phyloP scores from a whole-genome alignment of 768 basidiomycete species.

The Pseudohyphozyma bogoriensis region DNA sequence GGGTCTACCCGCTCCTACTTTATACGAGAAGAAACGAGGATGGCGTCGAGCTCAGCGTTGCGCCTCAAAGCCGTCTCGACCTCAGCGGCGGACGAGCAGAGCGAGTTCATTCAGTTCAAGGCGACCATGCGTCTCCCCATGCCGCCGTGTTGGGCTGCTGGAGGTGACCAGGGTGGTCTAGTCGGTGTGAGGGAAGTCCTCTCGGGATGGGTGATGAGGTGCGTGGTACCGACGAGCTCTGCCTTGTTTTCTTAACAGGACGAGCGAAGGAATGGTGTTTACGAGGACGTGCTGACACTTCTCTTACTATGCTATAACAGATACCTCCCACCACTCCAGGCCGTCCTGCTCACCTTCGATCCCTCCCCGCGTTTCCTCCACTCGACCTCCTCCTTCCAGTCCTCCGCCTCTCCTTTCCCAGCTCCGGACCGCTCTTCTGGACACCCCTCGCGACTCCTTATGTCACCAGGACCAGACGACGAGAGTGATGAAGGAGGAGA shows the following conservation, averaged over 20 bases:
- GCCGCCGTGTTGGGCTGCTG: constrained; percentile 28
- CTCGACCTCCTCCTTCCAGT: constrained; percentile 19
- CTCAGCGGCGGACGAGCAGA: background rate
- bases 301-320: constrained; percentile 19
- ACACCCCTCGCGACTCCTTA: background rate
- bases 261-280: background rate
- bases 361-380: constrained; percentile 34
- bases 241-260: background rate
- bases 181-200: constrained; percentile 41
- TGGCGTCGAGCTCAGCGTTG: background rate
- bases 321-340: constrained; percentile 40
- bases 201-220: constrained; percentile 43
- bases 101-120: constrained; percentile 29
- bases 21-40: too few relatives aligned
- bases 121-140: constrained; percentile 30
- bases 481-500: background rate
- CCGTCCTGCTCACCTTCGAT: constrained; percentile 41
- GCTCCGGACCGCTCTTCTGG: background rate
- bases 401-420: constrained; percentile 9
- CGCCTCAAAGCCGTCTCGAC: constrained; percentile 2
- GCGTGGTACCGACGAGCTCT: too few relatives aligned
- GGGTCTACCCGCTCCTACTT: too few relatives aligned
- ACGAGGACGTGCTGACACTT: background rate
- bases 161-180: constrained; percentile 35
- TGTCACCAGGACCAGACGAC: background rate